These are phyloP conservation scores for Sphaerostilbella broomeana DNA, from an alignment of 2,329 filamentous ascomycete genomes.

Conservation along the genomic window DNA sequence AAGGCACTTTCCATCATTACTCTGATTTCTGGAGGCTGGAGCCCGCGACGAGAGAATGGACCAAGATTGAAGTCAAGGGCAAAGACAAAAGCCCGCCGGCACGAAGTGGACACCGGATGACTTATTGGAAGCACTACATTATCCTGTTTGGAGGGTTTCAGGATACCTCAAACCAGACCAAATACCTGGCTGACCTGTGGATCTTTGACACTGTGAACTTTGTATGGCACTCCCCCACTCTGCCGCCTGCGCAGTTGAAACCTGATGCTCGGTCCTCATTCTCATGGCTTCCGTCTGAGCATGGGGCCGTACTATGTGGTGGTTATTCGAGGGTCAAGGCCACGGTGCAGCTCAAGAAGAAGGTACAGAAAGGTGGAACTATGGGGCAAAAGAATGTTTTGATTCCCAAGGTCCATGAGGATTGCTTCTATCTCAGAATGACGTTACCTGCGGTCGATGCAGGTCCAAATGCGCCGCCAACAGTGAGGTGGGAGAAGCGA, in stretches of 20 bases:
- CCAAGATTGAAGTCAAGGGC: constrained; percentile 72
- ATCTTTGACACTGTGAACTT: constrained; percentile 88
- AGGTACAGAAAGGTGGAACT: constrained; percentile 51
- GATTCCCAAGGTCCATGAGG: constrained; percentile 85
- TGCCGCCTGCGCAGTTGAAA: constrained; percentile 74
- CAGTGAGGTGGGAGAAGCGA: constrained; percentile 82
- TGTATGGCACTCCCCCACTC: constrained; percentile 69
- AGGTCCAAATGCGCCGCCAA: constrained; percentile 57
- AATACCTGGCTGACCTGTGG: constrained; percentile 91
- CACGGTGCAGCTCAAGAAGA: constrained; percentile 55
- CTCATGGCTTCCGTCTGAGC: constrained; percentile 82
- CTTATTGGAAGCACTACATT: constrained; percentile 94
- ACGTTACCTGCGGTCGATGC: constrained; percentile 64
- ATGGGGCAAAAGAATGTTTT: constrained; percentile 64
- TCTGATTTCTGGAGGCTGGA: constrained; percentile 97
- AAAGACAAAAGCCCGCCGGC: constrained; percentile 75
- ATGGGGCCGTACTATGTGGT: constrained; percentile 83
- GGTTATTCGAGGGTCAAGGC: constrained; percentile 90
- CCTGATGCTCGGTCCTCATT: constrained; percentile 90
- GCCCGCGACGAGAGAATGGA: constrained; percentile 80
- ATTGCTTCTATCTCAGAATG: constrained; percentile 88
- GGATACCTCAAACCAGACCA: constrained; percentile 90
- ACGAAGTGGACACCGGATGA: constrained; percentile 90
- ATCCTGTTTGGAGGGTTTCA: constrained; percentile 95
- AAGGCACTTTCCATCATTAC: constrained; percentile 98